These are phyloP conservation scores for Talaromyces sp. DNA, from an alignment of 2,329 filamentous ascomycete species.

Conservation along the genomic window DNA sequence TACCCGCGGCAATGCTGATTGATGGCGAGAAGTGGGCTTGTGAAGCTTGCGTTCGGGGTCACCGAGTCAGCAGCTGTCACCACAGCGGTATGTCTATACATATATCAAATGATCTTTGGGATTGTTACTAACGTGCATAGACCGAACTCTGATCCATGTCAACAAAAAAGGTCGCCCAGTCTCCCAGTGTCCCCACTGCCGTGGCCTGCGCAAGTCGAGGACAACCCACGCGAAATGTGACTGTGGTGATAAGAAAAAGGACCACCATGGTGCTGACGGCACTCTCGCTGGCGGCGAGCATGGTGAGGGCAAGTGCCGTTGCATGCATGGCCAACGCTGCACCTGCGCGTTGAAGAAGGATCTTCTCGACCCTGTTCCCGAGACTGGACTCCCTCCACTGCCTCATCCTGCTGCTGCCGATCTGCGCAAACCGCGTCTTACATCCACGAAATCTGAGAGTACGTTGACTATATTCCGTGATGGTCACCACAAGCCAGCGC, in stretches of 20 bases:
- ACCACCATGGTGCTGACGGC: slow-evolving; percentile 30
- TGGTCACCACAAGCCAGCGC: slow-evolving; percentile 64
- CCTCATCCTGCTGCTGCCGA: slow-evolving; percentile 45
- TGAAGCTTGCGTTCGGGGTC: slow-evolving; percentile 95
- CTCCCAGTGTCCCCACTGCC: slow-evolving; percentile 96
- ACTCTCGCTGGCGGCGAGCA: slow-evolving; percentile 28
- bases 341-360: slow-evolving; percentile 62
- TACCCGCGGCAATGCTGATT: slow-evolving; percentile 65
- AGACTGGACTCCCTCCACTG: slow-evolving; percentile 45
- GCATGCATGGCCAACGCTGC: slow-evolving; percentile 60
- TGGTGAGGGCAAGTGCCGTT: slow-evolving; percentile 47
- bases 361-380: slow-evolving; percentile 50
- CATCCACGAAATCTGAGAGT: slow-evolving; percentile 58
- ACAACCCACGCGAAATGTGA: slow-evolving; percentile 94
- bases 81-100: slow-evolving; percentile 72
- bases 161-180: slow-evolving; percentile 97
- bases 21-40: slow-evolving; percentile 98
- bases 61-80: slow-evolving; percentile 98
- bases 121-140: background rate
- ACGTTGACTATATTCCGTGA: slow-evolving; percentile 62
- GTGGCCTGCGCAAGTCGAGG: slow-evolving; percentile 91
- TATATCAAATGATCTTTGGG: background rate
- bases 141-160: slow-evolving; percentile 82
- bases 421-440: slow-evolving; percentile 55
- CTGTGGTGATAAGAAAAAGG: slow-evolving; percentile 86